Conservation (phyloP, 305 asterid species). For the Rubia tinctorum region DNA sequence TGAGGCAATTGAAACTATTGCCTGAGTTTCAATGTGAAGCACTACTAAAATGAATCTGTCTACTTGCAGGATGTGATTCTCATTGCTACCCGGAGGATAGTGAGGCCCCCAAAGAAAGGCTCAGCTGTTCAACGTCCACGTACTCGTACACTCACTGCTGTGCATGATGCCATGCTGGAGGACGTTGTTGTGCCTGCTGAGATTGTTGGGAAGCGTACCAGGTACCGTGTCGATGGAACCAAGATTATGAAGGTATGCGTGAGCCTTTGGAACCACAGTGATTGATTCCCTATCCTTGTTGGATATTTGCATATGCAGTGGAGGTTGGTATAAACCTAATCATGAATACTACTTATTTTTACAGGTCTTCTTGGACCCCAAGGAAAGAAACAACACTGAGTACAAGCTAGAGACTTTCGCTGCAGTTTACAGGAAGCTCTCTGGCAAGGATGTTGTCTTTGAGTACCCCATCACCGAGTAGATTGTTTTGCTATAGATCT, state of each 20-base stretch:
- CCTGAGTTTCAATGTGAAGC: not conserved
- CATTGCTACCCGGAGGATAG: conserved; percentile 35
- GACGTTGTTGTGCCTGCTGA: conserved; percentile 41
- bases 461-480: conserved; percentile 25
- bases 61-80: conserved; percentile 33
- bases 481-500: conserved; percentile 11
- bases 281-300: not conserved
- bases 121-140: conserved; percentile 43
- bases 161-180: conserved; percentile 40
- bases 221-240: conserved; percentile 35
- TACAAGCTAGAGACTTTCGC: conserved; percentile 33
- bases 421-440: conserved; percentile 30
- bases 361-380: conserved; percentile 33
- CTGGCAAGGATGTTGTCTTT: conserved; percentile 30
- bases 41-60: not conserved
- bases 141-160: conserved; percentile 35
- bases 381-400: conserved; percentile 26
- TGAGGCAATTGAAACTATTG: not conserved
- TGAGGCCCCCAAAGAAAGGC: conserved; percentile 41
- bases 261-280: not conserved
- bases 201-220: conserved; percentile 35
- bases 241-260: conserved; percentile 37
- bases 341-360: not conserved
- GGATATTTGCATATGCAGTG: not conserved
- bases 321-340: not conserved